Base-by-base conservation (phyloP, 768 basidiomycete genomes). In the Gloeophyllum trabeum region DNA sequence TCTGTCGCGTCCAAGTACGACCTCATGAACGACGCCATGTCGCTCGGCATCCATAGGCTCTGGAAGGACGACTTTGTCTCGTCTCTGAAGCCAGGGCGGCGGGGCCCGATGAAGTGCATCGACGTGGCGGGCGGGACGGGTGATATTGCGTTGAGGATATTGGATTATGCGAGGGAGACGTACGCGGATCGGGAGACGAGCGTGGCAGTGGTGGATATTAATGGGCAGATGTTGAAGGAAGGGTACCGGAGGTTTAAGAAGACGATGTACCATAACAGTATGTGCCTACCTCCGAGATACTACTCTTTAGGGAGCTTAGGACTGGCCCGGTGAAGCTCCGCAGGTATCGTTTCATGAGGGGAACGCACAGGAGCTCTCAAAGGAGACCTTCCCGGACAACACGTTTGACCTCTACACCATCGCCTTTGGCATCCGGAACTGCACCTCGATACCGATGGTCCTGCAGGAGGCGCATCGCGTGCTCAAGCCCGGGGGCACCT, bases 1-100 rank as follows among this genome's bases (percentile, higher is more conserved):
- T 94, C 89, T 5, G 96, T 99, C 44, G 92, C 96, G 34, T 83
- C 88, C 25, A 83, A 75, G 35, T 99, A 99, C 63, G 96, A 98
- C 61, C 61, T 97, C 32, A 96, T 99, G 94, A 99, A 99, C 69
- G 96, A 98, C 57, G 89, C 92, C n/a, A 87, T 92, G 61, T 98
- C 96, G 3, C 63, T 98, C 47, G 96, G 96, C 25, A 81, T 98
- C 6, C 96, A 98, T 57, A 75, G 96, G 42, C 66, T 99, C 19
- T 99, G 96, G 96, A 99, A 98, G 63, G 92, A 98, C 59, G 70
- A 79, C 14, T 87, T 88, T 55, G 80, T 97, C 21, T 72, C 77
- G 1, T 63, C 70, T 0, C 61, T 97, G 46, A 73, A 75, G 49
- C 92, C 88, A 3, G 88, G 89, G 28, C 74, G 74, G 42, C 78